A percentile compares a stretch with the other conserved stretches of the same genome.
Conservation (phyloP, 192 early-diverging fungal genomes). For the Mortierella hygrophila region DNA sequence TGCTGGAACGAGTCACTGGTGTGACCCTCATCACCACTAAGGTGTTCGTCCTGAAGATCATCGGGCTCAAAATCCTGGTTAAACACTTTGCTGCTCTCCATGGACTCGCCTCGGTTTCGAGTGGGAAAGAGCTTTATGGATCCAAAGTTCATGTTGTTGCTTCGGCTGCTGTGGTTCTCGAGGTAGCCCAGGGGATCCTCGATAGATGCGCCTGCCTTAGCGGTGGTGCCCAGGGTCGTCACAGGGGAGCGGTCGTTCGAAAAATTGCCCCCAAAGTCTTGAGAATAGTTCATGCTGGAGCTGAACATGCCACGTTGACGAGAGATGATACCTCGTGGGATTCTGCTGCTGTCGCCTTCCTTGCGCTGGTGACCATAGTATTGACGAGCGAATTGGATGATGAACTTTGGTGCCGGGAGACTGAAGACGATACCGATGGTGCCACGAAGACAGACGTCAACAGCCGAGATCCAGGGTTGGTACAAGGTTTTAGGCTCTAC, state of each 20-base stretch:
- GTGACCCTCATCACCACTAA: background rate
- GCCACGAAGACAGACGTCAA: slow-evolving; percentile 42
- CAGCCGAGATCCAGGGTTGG: slow-evolving; percentile 1
- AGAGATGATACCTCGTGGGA: background rate
- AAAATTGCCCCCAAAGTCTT: background rate
- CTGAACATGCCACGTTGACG: background rate
- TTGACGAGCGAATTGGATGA: slow-evolving; percentile 25
- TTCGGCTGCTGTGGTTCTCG: background rate
- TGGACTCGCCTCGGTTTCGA: slow-evolving; percentile 28
- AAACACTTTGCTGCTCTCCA: slow-evolving; percentile 35
- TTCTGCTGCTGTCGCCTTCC: background rate
- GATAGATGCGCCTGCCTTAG: background rate
- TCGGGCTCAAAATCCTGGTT: slow-evolving; percentile 36
- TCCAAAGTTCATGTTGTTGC: slow-evolving; percentile 7
- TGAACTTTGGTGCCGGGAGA: slow-evolving; percentile 30
- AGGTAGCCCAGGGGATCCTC: background rate
- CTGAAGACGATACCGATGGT: slow-evolving; percentile 35
- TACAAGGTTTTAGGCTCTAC: background rate
- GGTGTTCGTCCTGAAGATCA: background rate
- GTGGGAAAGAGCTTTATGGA: slow-evolving; percentile 22
- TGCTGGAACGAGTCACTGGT: slow-evolving; percentile 20
- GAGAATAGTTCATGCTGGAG: background rate
- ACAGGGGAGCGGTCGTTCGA: background rate
- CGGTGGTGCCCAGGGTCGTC: background rate
- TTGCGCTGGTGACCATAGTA: slow-evolving; percentile 12